Conservation (phyloP, 2,329 filamentous ascomycete genomes). For the Epicoccum sorghinum region DNA sequence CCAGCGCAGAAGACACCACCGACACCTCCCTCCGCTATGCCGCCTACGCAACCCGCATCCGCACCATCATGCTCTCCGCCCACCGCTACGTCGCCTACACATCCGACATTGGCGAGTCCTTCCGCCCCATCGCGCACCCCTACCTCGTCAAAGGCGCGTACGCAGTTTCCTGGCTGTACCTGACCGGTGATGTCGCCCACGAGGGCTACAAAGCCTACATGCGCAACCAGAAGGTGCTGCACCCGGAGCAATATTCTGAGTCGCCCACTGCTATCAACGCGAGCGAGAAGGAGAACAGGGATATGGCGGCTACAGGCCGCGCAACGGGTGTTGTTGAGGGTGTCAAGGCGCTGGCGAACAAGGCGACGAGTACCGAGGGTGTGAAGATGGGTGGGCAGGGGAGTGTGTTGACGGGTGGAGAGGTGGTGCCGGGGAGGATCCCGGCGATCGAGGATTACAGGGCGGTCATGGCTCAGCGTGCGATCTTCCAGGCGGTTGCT, state of each 20-base stretch:
- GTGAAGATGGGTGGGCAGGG: slow-evolving; percentile 29
- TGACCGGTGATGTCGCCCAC: slow-evolving; percentile 86
- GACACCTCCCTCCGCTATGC: slow-evolving; percentile 88
- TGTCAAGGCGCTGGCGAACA: slow-evolving; percentile 33
- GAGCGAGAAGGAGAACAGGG: slow-evolving; percentile 43
- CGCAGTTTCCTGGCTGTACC: slow-evolving; percentile 89
- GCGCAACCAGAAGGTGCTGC: slow-evolving; percentile 76
- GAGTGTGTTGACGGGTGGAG: slow-evolving; percentile 28
- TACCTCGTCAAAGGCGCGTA: slow-evolving; percentile 82
- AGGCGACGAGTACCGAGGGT: slow-evolving; percentile 26
- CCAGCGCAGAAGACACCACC: slow-evolving; percentile 77
- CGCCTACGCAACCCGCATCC: slow-evolving; percentile 83
- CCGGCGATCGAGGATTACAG: slow-evolving; percentile 87
- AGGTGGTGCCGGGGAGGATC: slow-evolving; percentile 53
- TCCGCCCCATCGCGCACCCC: slow-evolving; percentile 89
- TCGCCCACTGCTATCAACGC: slow-evolving; percentile 11
- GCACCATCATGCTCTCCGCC: slow-evolving; percentile 85
- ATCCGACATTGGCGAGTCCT: slow-evolving; percentile 93
- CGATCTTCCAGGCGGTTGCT: slow-evolving; percentile 86
- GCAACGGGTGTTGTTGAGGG: slow-evolving; percentile 20
- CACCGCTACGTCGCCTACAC: slow-evolving; percentile 98
- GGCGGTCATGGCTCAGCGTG: slow-evolving; percentile 88
- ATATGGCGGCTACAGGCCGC: slow-evolving; percentile 42
- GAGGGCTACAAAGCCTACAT: slow-evolving; percentile 96
- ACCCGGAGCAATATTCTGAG: slow-evolving; percentile 62